These are phyloP conservation scores for Moesziomyces antarcticus DNA, from an alignment of 1,284 basidiomycete genomes.

Conservation along the genomic window DNA sequence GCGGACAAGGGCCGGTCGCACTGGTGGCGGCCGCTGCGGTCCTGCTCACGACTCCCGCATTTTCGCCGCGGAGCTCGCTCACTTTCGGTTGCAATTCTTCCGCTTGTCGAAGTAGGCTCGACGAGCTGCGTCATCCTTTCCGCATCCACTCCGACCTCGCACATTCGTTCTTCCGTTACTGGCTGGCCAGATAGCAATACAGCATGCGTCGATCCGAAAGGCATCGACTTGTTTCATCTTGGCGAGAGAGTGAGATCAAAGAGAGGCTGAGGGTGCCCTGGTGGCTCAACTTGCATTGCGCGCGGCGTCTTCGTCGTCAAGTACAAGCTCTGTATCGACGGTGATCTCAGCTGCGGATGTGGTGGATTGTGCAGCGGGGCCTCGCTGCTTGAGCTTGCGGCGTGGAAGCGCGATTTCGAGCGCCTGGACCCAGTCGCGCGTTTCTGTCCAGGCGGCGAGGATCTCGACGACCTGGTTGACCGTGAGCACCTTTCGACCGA, in stretches of 20 bases:
- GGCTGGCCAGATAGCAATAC: too few relatives aligned
- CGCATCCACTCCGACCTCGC: too few relatives aligned
- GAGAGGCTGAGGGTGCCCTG: too few relatives aligned
- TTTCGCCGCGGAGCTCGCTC: not conserved
- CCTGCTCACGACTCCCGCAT: too few relatives aligned
- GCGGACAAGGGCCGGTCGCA: slow-evolving; percentile 17
- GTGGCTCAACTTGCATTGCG: slow-evolving; percentile 3
- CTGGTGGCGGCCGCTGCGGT: slow-evolving; percentile 27
- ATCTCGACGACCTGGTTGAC: slow-evolving; percentile 97
- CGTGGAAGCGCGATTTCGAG: slow-evolving; percentile 69
- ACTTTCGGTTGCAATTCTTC: not conserved
- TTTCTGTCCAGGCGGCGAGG: slow-evolving; percentile 80
- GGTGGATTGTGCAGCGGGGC: slow-evolving; percentile 10
- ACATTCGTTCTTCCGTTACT: too few relatives aligned
- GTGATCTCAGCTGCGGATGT: not conserved
- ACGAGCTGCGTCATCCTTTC: too few relatives aligned
- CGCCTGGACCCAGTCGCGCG: slow-evolving; percentile 57
- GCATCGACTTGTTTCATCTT: too few relatives aligned
- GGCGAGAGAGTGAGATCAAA: too few relatives aligned
- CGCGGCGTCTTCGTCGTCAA: slow-evolving; percentile 15
- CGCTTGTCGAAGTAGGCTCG: too few relatives aligned
- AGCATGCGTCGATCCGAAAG: too few relatives aligned
- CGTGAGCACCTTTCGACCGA: slow-evolving; percentile 84
- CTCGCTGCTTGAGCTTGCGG: slow-evolving; percentile 33
- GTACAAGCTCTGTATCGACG: not conserved